Evolutionary conservation across 2,329 filamentous ascomycete genomes (phyloP), one percentile per base, ranked within the genome.

Genomic region (Cordyceps cateniannulata): DNA sequence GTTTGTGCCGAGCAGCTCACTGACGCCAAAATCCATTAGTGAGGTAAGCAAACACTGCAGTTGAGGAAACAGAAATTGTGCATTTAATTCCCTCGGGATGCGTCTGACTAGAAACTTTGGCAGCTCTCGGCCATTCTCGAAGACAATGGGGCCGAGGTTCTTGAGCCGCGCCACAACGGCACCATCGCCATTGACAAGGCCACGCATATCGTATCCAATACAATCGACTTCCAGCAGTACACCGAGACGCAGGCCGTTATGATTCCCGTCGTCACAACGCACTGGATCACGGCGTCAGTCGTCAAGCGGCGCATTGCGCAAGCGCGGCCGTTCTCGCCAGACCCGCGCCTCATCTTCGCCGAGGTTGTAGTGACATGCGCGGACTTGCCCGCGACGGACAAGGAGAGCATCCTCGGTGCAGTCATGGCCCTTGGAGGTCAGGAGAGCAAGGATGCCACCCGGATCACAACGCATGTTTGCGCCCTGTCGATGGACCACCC

Each of bases 191-290:
- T 85, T 29, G 69, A 76, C 54, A 67, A 77, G 60, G 76, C 79
- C 54, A 83, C 82, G 24, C 83, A 85, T 67, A 81, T 86, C 63
- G 70, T 86, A 53, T 79, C 93, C 61, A 85, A 87, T 62, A 93
- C 89, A 1, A 89, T 91, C 73, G 92, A 99, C 72, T 99, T 99
- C 67, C 87, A 90, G n/a, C 86, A 93, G 68, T 98, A 95, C 71
- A 79, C 84, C 63, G 81, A 85, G 63, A 87, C 91, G 1, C 81
- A 88, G 64, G 88, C 91, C 52, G 79, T 85, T 65, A 88, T 96
- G 81, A 87, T 95, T 54, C 89, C 91, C 12, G 89, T 98, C 1
- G 87, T 98, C 29, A 93, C 86, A 65, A 86, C 90, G 3, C 78
- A 83, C 61, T 99, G 95, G 93, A 83, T 97, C 51, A 81, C 84